Conservation (phyloP, 2,329 filamentous ascomycete species). For the Neofusicoccum sp. region DNA sequence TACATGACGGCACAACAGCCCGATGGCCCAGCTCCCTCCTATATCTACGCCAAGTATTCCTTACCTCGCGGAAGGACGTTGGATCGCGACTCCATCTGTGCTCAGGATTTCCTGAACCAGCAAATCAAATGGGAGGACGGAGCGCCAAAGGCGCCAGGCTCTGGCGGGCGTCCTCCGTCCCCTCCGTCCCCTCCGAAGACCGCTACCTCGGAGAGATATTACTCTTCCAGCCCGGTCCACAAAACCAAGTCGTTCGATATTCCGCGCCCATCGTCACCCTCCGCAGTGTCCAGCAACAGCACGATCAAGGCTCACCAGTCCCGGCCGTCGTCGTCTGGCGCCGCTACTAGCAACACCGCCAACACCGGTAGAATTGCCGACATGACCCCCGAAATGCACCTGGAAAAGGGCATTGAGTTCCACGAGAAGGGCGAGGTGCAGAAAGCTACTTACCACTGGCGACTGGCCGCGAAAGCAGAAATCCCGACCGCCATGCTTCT, state of each 20-base stretch:
- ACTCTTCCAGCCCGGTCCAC: background rate
- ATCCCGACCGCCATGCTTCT: conserved; percentile 94
- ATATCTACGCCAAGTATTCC: conserved; percentile 83
- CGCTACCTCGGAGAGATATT: conserved; percentile 4
- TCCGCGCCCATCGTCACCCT: conserved; percentile 31
- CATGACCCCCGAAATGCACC: conserved; percentile 82
- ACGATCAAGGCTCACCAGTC: conserved; percentile 40
- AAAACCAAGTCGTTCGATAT: conserved; percentile 28
- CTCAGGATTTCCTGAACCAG: conserved; percentile 42
- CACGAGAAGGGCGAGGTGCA: conserved; percentile 86
- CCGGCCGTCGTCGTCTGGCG: conserved; percentile 16
- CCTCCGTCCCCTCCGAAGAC: conserved; percentile 44
- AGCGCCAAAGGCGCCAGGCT: conserved; percentile 21
- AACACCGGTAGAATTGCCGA: conserved; percentile 56
- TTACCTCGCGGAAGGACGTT: conserved; percentile 81
- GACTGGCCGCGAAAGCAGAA: conserved; percentile 81
- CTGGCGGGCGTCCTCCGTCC: conserved; percentile 35
- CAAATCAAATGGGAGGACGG: conserved; percentile 64
- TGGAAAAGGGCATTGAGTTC: conserved; percentile 84
- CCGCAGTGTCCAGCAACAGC: conserved; percentile 46
- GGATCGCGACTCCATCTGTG: conserved; percentile 58
- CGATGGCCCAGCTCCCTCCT: conserved; percentile 65
- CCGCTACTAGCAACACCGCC: conserved; percentile 8
- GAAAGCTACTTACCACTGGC: conserved; percentile 94
- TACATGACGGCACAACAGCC: conserved; percentile 62